These are phyloP conservation scores for Umbelopsis isabellina DNA, from an alignment of 192 early-diverging fungal genomes.

Conservation along the genomic window DNA sequence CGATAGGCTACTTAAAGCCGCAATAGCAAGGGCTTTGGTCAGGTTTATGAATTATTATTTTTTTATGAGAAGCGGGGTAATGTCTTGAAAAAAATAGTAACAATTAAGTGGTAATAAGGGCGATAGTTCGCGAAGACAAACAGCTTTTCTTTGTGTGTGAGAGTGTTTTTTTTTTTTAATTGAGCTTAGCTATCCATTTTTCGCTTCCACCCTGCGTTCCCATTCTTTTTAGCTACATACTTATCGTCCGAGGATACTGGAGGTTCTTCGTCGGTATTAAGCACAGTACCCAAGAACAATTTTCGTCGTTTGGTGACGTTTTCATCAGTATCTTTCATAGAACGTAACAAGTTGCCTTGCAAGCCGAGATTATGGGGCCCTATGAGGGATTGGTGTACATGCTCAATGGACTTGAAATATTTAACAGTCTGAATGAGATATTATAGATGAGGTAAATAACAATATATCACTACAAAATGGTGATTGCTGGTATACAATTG, in stretches of 20 bases:
- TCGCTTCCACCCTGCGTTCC: background rate
- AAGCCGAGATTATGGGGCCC: slow-evolving; percentile 73
- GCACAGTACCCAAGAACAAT: slow-evolving; percentile 36
- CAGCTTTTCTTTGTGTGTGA: no score
- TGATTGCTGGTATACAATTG: no score
- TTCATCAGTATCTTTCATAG: slow-evolving; percentile 38
- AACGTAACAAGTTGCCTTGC: slow-evolving; percentile 54
- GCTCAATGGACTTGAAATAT: slow-evolving; percentile 88
- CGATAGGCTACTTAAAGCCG: no score
- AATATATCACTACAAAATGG: background rate
- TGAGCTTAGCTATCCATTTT: background rate
- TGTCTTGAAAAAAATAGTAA: no score
- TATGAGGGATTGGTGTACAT: slow-evolving; percentile 77
- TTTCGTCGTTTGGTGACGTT: slow-evolving; percentile 31
- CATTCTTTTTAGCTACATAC: background rate
- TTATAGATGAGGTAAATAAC: background rate
- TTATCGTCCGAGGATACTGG: background rate
- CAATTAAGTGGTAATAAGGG: no score
- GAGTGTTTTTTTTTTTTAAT: no score
- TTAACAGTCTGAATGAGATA: slow-evolving; percentile 73
- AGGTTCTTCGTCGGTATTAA: slow-evolving; percentile 25
- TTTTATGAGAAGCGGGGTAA: no score
- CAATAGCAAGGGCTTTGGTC: no score
- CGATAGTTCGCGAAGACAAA: no score
- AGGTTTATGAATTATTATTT: no score